Base-by-base conservation (phyloP, 495 filamentous ascomycete genomes). In the Acidiella bohemica region DNA sequence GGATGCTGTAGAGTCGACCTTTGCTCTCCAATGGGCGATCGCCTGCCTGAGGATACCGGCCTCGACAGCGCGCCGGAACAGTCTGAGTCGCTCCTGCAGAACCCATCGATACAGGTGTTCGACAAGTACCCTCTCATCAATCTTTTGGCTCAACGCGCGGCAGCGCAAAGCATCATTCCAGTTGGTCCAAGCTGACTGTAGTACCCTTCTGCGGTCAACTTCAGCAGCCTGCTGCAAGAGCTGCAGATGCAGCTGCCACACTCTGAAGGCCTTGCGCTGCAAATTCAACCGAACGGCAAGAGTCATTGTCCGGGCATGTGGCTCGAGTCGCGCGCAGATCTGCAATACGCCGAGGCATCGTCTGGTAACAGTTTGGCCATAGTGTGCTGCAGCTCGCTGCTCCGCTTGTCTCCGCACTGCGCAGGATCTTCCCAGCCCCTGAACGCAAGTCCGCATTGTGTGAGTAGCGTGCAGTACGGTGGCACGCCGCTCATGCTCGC, bases 141-240 rank as follows among this genome's bases (percentile, higher is more conserved):
- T 71, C 17, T 62, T 67, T 12, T 59, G 59, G 24, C 53, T 59
- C 4, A 81, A 57, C 2, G 65, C 67, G 44, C 68, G 59, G 39
- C 66, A 71, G 10, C 76, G 73, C 23, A 78, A 62, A 12, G 59
- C 66, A 57, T 81, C 74, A 40, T 80, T 80, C 79, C 79, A 84
- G 10, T 63, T 51, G 1, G 71, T 73, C 67, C 70, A 78, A 7
- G 71, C 59, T 51, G 73, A 75, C 21, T 68, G 67, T 31, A 78
- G 45, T 25, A 76, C 53, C 28, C 74, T 65, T 42, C 59, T 41
- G 19, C 57, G 65, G 47, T 79, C 64, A 29, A 77, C 59, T 25
- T 64, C 59, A 11, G 59, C 50, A n/a, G 79, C 78, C 53, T 71
- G 65, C n/a, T 61, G 58, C 19, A 66, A 55, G 39, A 67, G 63